Conservation (phyloP, 176 grass and related monocot species). For the Pontederia crassipes region DNA sequence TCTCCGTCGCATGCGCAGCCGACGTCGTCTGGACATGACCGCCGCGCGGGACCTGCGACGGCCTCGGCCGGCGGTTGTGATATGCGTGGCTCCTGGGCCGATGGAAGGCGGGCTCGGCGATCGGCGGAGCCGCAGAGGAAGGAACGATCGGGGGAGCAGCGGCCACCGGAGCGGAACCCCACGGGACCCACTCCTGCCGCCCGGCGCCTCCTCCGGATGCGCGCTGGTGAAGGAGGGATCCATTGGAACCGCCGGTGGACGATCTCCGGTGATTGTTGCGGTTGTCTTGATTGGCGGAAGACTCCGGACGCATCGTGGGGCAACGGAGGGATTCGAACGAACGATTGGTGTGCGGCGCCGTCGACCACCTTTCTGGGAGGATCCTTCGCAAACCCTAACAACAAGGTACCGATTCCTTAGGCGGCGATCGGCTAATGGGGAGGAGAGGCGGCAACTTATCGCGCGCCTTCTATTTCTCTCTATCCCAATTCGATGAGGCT, state of each 20-base stretch:
- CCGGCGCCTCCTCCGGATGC: constrained; percentile 5
- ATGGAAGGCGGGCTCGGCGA: neutral
- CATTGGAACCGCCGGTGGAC: constrained; percentile 23
- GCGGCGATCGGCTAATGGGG: too few species aligned
- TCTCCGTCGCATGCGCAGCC: neutral
- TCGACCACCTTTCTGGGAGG: neutral
- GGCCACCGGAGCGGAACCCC: constrained; percentile 16
- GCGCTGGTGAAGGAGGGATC: constrained; percentile 22
- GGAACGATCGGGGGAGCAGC: neutral
- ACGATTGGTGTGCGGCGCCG: constrained; percentile 3
- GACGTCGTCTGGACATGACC: constrained; percentile 7
- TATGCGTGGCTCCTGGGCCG: neutral
- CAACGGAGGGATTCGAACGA: too few species aligned
- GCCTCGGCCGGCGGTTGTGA: constrained; percentile 5
- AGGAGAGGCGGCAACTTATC: too few species aligned
- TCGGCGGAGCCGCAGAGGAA: constrained; percentile 3
- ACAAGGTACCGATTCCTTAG: too few species aligned
- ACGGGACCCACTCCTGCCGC: constrained; percentile 48
- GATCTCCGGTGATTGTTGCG: neutral
- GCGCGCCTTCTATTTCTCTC: too few species aligned
- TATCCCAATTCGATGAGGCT: too few species aligned
- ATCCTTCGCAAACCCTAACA: too few species aligned
- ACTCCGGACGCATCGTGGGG: neutral
- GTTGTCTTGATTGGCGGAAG: too few species aligned
- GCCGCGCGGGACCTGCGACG: neutral